These are phyloP conservation scores for Euphorbia corollata DNA, from an alignment of 441 rosid species.

Conservation along the genomic window DNA sequence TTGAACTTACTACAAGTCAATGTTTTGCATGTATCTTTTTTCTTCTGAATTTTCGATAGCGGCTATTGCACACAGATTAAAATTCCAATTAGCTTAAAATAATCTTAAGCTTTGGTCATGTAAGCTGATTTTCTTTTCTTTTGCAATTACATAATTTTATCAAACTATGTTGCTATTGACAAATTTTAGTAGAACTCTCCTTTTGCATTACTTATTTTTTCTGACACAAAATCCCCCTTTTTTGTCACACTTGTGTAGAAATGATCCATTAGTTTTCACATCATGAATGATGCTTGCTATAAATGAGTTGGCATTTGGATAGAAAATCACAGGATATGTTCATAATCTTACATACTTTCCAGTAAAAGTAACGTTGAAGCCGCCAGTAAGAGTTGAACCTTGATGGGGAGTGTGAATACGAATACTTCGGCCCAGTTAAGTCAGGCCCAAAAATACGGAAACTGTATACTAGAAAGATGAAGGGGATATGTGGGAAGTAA, in stretches of 20 bases:
- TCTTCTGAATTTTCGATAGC: neutral
- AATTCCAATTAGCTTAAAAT: neutral
- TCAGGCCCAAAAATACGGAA: no score
- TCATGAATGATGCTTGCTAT: neutral
- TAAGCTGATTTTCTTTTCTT: neutral
- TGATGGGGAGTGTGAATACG: no score
- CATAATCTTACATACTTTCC: neutral
- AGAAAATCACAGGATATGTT: neutral
- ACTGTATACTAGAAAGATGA: no score
- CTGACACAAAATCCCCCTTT: neutral
- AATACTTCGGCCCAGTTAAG: no score
- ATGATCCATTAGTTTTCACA: neutral
- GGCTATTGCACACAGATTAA: neutral
- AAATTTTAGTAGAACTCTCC: neutral
- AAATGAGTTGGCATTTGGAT: neutral
- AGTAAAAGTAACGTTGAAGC: slow-evolving; percentile 5
- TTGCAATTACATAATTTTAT: neutral
- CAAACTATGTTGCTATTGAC: neutral
- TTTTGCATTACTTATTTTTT: neutral
- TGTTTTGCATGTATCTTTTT: neutral
- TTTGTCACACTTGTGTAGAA: neutral
- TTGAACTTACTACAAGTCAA: neutral
- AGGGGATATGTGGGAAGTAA: no score
- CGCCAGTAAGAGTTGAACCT: neutral
- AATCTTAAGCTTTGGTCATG: neutral